Conservation (phyloP, 768 basidiomycete species). For the Termitomyces sp. region DNA sequence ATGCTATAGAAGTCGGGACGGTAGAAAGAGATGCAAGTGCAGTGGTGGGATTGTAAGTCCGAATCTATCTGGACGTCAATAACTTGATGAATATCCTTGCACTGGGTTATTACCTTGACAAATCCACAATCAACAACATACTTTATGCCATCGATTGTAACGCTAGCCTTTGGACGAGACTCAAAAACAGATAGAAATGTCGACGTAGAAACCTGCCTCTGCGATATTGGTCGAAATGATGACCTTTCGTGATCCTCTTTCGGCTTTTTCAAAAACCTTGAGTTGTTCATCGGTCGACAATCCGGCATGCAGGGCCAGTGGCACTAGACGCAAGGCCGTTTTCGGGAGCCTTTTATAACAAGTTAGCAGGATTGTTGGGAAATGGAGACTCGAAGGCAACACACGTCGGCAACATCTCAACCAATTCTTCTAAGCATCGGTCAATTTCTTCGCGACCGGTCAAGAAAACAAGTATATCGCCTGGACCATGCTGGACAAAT, state of each 20-base stretch:
- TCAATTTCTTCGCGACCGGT: slow-evolving; percentile 98
- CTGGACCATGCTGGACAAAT: slow-evolving; percentile 57
- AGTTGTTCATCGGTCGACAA: slow-evolving; percentile 86
- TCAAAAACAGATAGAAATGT: neutral
- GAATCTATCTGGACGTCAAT: slow-evolving; percentile 47
- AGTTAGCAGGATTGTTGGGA: neutral
- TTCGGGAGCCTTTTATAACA: slow-evolving; percentile 36
- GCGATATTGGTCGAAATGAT: slow-evolving; percentile 95
- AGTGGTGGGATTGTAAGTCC: slow-evolving; percentile 84
- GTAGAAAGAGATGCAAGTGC: slow-evolving; percentile 79
- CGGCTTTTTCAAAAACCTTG: slow-evolving; percentile 72
- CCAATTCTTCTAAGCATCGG: slow-evolving; percentile 70
- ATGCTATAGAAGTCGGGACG: slow-evolving; percentile 81
- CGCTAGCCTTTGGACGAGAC: slow-evolving; percentile 60
- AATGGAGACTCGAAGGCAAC: slow-evolving; percentile 3
- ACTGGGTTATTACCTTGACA: slow-evolving; percentile 63
- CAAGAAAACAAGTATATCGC: slow-evolving; percentile 91
- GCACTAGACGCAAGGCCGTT: slow-evolving; percentile 50
- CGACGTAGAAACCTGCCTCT: slow-evolving; percentile 46
- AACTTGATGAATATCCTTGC: neutral
- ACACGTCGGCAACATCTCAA: slow-evolving; percentile 74
- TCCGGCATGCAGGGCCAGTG: slow-evolving; percentile 84
- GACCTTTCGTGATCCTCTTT: slow-evolving; percentile 78
- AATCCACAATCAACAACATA: slow-evolving; percentile 94
- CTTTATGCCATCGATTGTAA: slow-evolving; percentile 94